Conservation (phyloP, 2,329 filamentous ascomycete species). For the Alternaria longipes region DNA sequence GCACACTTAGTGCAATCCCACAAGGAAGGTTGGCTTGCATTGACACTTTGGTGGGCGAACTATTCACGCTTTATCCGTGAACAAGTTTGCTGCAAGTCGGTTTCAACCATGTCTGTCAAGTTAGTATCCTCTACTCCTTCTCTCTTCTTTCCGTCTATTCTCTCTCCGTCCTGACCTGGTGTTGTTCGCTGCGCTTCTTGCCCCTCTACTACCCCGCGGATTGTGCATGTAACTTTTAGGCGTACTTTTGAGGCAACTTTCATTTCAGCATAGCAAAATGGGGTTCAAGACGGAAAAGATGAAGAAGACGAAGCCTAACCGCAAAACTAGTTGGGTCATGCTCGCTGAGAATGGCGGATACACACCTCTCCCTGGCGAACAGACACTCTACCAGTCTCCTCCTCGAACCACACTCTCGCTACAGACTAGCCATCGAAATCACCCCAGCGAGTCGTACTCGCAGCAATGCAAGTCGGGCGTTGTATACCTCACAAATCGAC, state of each 20-base stretch:
- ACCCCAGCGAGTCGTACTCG: conserved; percentile 70
- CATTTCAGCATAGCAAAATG: conserved; percentile 10
- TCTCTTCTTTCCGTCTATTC: conserved; percentile 11
- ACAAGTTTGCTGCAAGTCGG: conserved; percentile 26
- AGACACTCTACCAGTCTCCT: conserved; percentile 80
- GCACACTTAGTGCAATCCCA: conserved; percentile 16
- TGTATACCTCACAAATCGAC: conserved; percentile 83
- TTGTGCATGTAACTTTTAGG: conserved; percentile 12
- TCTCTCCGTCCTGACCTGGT: not conserved
- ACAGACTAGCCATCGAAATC: conserved; percentile 73
- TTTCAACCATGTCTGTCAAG: conserved; percentile 52
- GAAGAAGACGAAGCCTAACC: conserved; percentile 44
- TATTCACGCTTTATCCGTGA: conserved; percentile 32
- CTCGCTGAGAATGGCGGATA: conserved; percentile 76
- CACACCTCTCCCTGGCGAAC: conserved; percentile 85
- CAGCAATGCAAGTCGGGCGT: conserved; percentile 78
- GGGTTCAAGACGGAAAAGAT: conserved; percentile 21
- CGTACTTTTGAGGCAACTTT: not conserved
- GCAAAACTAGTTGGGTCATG: conserved; percentile 84
- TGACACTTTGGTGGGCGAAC: conserved; percentile 29
- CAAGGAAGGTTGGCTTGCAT: conserved; percentile 31
- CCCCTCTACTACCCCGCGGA: conserved; percentile 15
- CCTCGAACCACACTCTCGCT: conserved; percentile 80
- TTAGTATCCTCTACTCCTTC: conserved; percentile 36
- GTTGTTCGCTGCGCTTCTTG: conserved; percentile 3